phyloP scores from a whole-genome alignment of 148 eudicot genomes.

The Silene latifolia region DNA sequence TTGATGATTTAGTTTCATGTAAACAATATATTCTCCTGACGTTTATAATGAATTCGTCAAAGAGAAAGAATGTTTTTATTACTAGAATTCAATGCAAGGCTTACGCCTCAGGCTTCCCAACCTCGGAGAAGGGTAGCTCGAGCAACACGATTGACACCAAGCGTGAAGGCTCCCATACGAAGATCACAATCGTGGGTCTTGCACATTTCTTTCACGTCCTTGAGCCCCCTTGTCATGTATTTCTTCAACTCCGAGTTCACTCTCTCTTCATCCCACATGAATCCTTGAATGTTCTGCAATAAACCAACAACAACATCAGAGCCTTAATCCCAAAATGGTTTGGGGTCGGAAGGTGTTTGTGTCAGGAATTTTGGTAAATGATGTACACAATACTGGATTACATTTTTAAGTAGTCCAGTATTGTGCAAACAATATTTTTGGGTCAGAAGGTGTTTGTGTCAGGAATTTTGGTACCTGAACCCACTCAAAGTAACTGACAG shows the following conservation, averaged over 20 bases:
- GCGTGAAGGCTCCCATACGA: slow-evolving; percentile 95
- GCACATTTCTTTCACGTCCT: slow-evolving; percentile 85
- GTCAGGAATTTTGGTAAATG: no score
- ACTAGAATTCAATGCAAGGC: not conserved
- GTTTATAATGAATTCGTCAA: not conserved
- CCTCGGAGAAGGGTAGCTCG: slow-evolving; percentile 95
- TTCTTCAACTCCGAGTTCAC: slow-evolving; percentile 82
- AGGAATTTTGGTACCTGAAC: slow-evolving; percentile 65
- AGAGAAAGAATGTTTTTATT: not conserved
- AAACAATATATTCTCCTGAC: not conserved
- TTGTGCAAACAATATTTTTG: no score
- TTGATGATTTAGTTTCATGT: not conserved
- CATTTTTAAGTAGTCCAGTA: no score
- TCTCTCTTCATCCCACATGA: slow-evolving; percentile 96
- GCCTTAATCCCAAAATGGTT: no score
- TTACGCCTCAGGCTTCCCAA: slow-evolving; percentile 71
- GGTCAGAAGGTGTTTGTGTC: no score
- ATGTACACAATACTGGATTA: not conserved
- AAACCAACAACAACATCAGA: no score
- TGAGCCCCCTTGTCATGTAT: slow-evolving; percentile 76
- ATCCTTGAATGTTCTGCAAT: slow-evolving; percentile 92
- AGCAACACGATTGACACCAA: slow-evolving; percentile 92
- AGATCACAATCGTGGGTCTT: slow-evolving; percentile 83
- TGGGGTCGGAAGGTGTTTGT: no score
- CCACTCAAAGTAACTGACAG: slow-evolving; percentile 99